Percentiles rank a stretch among this genome's conserved stretches.
Evolutionary conservation across 495 filamentous ascomycete species (phyloP).

Genomic region (Talaromyces proteolyticus): DNA sequence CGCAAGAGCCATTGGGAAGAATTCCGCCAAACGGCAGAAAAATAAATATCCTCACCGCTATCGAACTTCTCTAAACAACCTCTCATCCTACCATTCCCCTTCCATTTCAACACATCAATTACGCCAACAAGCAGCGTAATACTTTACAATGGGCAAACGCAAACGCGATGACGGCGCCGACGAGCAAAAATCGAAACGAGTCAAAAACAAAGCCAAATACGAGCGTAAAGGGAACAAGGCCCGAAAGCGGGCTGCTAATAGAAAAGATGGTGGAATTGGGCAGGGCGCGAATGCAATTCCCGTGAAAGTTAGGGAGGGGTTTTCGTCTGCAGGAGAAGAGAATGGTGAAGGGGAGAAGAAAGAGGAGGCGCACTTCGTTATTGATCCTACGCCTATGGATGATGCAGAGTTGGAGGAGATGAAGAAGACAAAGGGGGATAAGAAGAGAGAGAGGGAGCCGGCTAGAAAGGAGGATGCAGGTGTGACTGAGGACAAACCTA

Average conservation of each 20-base stretch:
- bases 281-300: conserved; percentile 8
- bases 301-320: not conserved
- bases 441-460: conserved; percentile 1
- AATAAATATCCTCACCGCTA: too few species aligned
- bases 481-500: too few species aligned
- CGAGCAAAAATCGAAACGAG: conserved; percentile 7
- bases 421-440: not conserved
- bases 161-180: conserved; percentile 22
- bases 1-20: too few species aligned
- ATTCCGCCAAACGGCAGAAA: not conserved
- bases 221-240: conserved; percentile 3
- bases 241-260: not conserved
- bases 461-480: conserved; percentile 10
- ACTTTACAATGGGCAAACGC: conserved; percentile 29
- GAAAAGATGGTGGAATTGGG: not conserved
- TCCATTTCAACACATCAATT: not conserved
- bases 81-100: not conserved
- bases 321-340: not conserved
- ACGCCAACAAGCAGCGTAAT: too few species aligned
- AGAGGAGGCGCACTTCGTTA: not conserved
- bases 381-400: conserved; percentile 5
- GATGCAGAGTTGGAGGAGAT: conserved; percentile 2
- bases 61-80: not conserved
- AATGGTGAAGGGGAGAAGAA: not conserved
- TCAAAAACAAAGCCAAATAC: conserved; percentile 7